Evolutionary conservation across 1,284 basidiomycete genomes (phyloP).

Genomic region (Sphagnurus paluster): DNA sequence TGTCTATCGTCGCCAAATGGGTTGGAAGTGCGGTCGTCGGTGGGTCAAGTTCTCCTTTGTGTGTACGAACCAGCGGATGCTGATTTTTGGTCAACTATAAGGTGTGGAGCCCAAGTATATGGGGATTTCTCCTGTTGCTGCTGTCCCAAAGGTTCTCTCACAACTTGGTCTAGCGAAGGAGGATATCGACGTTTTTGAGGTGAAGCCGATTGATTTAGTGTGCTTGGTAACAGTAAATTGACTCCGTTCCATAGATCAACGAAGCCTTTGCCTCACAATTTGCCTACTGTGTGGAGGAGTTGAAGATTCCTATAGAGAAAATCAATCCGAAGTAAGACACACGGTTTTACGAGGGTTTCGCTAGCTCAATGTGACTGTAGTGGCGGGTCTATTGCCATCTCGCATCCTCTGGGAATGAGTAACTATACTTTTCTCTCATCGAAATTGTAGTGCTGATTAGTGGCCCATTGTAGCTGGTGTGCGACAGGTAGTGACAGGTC

Average conservation of each 20-base stretch:
- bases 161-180: conserved; percentile 76
- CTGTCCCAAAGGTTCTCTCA: conserved; percentile 79
- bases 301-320: conserved; percentile 79
- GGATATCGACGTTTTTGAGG: conserved; percentile 90
- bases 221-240: conserved; percentile 2
- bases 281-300: conserved; percentile 77
- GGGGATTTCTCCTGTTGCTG: conserved; percentile 84
- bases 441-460: conserved; percentile 7
- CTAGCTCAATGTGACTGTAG: conserved; percentile 33
- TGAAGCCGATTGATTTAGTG: conserved; percentile 29
- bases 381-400: conserved; percentile 87
- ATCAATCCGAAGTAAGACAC: conserved; percentile 79
- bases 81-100: conserved; percentile 25
- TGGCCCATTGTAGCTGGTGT: conserved; percentile 63
- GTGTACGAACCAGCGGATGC: not conserved
- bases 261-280: conserved; percentile 85
- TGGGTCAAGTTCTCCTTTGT: conserved; percentile 30
- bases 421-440: conserved; percentile 27
- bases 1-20: conserved; percentile 90
- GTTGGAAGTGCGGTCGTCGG: conserved; percentile 82
- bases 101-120: conserved; percentile 86
- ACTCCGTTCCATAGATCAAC: conserved; percentile 56
- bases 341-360: conserved; percentile 1
- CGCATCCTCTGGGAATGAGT: conserved; percentile 84
- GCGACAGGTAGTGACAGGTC: conserved; percentile 84